Conservation (phyloP, 306 rosid species). For the Malus fusca region DNA sequence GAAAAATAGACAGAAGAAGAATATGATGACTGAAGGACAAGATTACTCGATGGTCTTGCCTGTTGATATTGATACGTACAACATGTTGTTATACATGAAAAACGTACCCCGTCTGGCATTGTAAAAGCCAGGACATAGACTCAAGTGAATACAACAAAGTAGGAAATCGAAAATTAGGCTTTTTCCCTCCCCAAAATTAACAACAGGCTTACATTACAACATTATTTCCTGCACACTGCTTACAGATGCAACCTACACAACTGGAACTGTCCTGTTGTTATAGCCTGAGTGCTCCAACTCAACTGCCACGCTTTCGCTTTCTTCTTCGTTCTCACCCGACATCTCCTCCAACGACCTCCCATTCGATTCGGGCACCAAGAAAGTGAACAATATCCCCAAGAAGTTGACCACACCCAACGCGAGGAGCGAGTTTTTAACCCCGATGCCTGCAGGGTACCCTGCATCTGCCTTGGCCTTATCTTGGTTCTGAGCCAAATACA, state of each 20-base stretch:
- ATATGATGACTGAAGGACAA: too few relatives aligned
- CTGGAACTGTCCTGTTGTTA: conserved; percentile 34
- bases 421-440: conserved; percentile 46
- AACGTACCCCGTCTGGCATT: neutral
- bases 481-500: conserved; percentile 58
- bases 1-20: too few relatives aligned
- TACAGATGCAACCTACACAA: conserved; percentile 18
- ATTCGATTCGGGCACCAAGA: conserved; percentile 65
- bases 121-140: neutral
- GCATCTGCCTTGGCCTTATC: conserved; percentile 53
- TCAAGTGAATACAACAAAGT: neutral
- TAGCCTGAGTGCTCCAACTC: conserved; percentile 22
- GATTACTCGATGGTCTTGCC: too few relatives aligned
- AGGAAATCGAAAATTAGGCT: neutral
- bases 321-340: conserved; percentile 58
- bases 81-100: too few relatives aligned
- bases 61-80: too few relatives aligned
- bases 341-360: conserved; percentile 76
- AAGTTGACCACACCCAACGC: conserved; percentile 40
- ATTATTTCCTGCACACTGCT: conserved; percentile 5
- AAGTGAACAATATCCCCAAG: conserved; percentile 53
- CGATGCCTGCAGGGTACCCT: conserved; percentile 70
- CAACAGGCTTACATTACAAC: neutral
- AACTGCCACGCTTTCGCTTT: conserved; percentile 5
- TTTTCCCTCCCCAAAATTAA: neutral